Evolutionary conservation across 352 stramenopile species (phyloP), one percentile per base, ranked within the genome.

Genomic region (Globisporangium paroecandrum): DNA sequence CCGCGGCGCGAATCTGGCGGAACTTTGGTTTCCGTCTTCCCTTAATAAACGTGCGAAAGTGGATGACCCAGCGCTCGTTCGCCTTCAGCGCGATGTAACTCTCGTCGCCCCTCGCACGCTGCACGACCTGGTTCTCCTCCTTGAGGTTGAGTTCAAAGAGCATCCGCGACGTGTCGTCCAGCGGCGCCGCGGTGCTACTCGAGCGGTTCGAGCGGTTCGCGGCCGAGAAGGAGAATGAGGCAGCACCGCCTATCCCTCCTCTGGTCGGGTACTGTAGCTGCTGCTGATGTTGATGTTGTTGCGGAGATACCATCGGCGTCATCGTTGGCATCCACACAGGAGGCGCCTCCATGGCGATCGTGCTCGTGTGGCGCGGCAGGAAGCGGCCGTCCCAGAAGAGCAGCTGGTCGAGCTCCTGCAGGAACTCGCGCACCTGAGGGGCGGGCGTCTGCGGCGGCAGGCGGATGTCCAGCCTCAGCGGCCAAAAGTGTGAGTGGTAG

Each of bases 341-440:
- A 61, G 43, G 43, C 3, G 43, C 43, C 65, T 62, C 65, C 10
- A 58, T 54, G 58, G 64, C 41, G 61, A 64, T 60, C 13, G 61
- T 22, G 25, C 54, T 59, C 15, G 55, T 58, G 53, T 60, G 38
- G 20, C 54, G 54, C 12, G 54, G 29, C 29, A 64, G 22, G 72
- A 65, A 27, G 60, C 70, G 5, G 59, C 71, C 46, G 62, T 80
- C 76, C 71, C 69, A 80, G 47, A 85, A 74, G 5, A 89, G 71
- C 65, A 92, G 60, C 49, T 71, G 69, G 27, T 92, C 83, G 47
- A 92, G 74, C 25, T 88, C 80, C 65, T 92, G 83, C 29, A 92
- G 58, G 38, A 92, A 88, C 46, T 74, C 71, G 25, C 83, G 80
- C 29, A 92, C 80, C 13, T 69, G 59, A 18, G 64, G 69, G 1